These are phyloP conservation scores for Grigorovia yakushimaensis DNA, from an alignment of 805 yeast species.

Conservation along the genomic window DNA sequence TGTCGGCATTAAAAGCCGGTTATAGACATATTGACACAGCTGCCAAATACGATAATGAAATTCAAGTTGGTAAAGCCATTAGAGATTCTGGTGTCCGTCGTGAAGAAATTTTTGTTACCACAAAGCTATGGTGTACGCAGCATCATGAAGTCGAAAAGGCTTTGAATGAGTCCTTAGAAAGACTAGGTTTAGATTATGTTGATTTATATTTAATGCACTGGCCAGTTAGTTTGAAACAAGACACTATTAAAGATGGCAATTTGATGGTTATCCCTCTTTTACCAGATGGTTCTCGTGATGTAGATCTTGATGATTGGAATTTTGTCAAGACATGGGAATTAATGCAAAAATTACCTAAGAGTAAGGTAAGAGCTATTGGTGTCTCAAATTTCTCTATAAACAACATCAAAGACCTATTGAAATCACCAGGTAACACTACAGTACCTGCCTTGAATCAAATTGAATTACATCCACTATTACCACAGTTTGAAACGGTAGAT, in stretches of 20 bases:
- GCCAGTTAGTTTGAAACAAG: constrained; percentile 53
- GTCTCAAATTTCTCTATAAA: constrained; percentile 61
- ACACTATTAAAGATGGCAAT: constrained; percentile 30
- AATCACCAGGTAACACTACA: constrained; percentile 37
- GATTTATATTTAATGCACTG: constrained; percentile 76
- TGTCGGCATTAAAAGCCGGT: constrained; percentile 51
- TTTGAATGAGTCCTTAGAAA: constrained; percentile 47
- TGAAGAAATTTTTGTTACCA: constrained; percentile 57
- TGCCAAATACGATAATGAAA: constrained; percentile 57
- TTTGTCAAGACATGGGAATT: constrained; percentile 52
- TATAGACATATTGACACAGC: constrained; percentile 77
- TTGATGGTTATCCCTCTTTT: constrained; percentile 27
- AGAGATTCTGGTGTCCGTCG: constrained; percentile 54
- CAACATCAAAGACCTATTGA: constrained; percentile 42
- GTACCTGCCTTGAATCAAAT: constrained; percentile 68
- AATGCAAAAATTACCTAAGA: constrained; percentile 47
- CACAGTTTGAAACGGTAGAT: constrained; percentile 49
- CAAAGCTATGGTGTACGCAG: constrained; percentile 54
- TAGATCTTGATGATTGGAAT: constrained; percentile 30
- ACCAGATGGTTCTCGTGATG: constrained; percentile 33
- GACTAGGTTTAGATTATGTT: constrained; percentile 63
- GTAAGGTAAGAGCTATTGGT: constrained; percentile 57
- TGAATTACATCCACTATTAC: constrained; percentile 66
- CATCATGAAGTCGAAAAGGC: constrained; percentile 43
- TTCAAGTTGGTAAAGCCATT: constrained; percentile 47